Base-by-base conservation (phyloP, 345 rosid species). In the Linum usitatissimum region DNA sequence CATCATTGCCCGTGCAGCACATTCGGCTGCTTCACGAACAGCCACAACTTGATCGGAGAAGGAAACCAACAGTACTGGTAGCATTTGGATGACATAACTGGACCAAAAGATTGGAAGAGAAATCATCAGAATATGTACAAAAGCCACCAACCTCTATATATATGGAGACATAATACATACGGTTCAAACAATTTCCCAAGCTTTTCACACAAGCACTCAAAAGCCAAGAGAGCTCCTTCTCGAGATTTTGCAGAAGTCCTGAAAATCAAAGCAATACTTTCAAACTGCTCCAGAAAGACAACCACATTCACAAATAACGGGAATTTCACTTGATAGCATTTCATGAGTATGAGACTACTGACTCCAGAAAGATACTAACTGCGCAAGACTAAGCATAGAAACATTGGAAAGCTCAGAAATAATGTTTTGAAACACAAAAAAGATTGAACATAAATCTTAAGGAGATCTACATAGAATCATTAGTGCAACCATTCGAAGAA, bases 1-100 rank as follows among this genome's bases (percentile, higher is more conserved):
- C 99, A 90, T 93, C 96, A 93, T 90, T 55, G 99, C 96, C 31
- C 97, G 99, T 70, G 99, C 92, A 71, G 97, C 94, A 73, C 96
- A 87, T 69, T 93, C 97, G 65, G 97, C 96, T 77, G 96, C 97
- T 74, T 90, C 99, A 60, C 99, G 99, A 74, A 93, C 94, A 6
- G 99, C 99, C 55, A 86, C 81, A 56, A 90, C 96, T 90, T 83
- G 99, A 78, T 93, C 99, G 70, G 99, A 93, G 80, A 93, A 93
- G 63, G 91, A 87, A 66, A 86, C 94, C 83, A 93, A 71, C 45
- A 90, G 96, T 39, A 90, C 70, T 8, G 97, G 99, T 67, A 93
- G 75, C 99, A 93, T 81, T 73, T 81, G 88, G 76, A 93, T 93
- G 63, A 93, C 92, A 64, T 93, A 93, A 81, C 99, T 93, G 75